phyloP scores from a whole-genome alignment of 352 stramenopile genomes.

The Phytophthora idaei region DNA sequence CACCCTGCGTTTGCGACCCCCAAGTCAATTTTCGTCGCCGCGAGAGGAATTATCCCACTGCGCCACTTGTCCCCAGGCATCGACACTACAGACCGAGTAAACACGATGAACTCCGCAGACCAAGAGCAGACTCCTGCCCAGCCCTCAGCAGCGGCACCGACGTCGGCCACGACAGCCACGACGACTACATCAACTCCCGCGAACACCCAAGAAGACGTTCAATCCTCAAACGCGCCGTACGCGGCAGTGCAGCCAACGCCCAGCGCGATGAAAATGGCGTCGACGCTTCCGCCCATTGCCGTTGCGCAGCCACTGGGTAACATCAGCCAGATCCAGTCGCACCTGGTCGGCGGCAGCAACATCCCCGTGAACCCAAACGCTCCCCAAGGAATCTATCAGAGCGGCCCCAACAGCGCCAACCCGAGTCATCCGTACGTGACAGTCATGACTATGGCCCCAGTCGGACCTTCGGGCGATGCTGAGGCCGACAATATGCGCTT shows the following conservation, averaged over 20 bases:
- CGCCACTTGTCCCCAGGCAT: background rate
- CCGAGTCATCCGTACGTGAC: slow-evolving; percentile 41
- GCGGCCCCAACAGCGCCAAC: slow-evolving; percentile 13
- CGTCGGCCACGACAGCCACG: slow-evolving; percentile 4
- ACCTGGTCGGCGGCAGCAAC: slow-evolving; percentile 45
- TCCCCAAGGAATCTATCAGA: slow-evolving; percentile 21
- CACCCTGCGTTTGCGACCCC: background rate
- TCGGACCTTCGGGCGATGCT: slow-evolving; percentile 24
- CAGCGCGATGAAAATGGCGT: slow-evolving; percentile 32
- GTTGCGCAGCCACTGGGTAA: slow-evolving; percentile 44
- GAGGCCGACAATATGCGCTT: slow-evolving; percentile 54
- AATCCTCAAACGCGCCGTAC: slow-evolving; percentile 40
- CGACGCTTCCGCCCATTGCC: slow-evolving; percentile 49
- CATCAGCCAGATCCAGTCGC: slow-evolving; percentile 42
- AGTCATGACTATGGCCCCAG: slow-evolving; percentile 38
- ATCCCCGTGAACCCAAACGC: slow-evolving; percentile 43
- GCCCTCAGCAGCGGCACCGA: background rate
- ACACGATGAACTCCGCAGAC: slow-evolving; percentile 12
- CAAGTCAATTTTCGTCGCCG: background rate
- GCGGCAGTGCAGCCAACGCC: slow-evolving; percentile 42
- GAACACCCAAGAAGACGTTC: slow-evolving; percentile 23
- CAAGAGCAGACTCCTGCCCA: slow-evolving; percentile 1
- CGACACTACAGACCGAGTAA: background rate
- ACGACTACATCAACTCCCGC: background rate
- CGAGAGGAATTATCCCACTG: background rate